Percentiles rank a stretch among this genome's conserved stretches.
Evolutionary conservation across 352 stramenopile species (phyloP).

Genomic region (Thraustochytrium striatum): DNA sequence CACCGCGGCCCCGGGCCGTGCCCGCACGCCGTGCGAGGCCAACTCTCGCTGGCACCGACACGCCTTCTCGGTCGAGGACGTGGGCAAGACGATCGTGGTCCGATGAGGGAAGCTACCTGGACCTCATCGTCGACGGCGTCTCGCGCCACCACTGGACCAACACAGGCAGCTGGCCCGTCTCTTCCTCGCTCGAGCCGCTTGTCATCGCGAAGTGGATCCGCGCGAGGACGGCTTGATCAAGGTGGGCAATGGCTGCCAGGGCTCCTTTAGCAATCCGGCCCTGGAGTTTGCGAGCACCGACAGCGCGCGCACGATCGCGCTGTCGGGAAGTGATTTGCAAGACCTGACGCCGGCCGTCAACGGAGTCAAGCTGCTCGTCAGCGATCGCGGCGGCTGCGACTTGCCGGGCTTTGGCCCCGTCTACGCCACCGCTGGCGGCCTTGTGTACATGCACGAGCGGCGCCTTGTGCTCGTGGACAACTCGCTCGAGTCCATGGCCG

Average conservation of each 20-base stretch:
- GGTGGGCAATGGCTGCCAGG: not conserved
- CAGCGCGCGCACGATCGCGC: not conserved
- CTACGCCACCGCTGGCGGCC: not conserved
- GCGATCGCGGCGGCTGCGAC: not conserved
- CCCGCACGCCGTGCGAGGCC: not conserved
- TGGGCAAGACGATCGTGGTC: not conserved
- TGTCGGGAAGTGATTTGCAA: not conserved
- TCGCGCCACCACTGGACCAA: not conserved
- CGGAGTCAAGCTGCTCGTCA: not conserved
- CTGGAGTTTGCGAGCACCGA: not conserved
- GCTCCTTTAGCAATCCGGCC: not conserved
- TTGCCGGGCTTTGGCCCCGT: not conserved
- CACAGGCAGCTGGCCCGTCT: not conserved
- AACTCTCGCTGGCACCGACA: not conserved
- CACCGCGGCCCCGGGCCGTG: not conserved
- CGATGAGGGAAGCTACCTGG: not conserved
- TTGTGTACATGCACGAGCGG: not conserved
- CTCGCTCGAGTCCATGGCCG: not conserved
- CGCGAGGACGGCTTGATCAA: not conserved
- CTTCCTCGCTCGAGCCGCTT: not conserved
- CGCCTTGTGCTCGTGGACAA: not conserved
- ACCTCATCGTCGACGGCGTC: not conserved
- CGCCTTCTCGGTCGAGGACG: not conserved
- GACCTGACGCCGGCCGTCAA: not conserved
- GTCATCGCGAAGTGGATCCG: not conserved